These are phyloP conservation scores for Rhizopus delemar DNA, from an alignment of 371 early-diverging fungal genomes.

Conservation along the genomic window DNA sequence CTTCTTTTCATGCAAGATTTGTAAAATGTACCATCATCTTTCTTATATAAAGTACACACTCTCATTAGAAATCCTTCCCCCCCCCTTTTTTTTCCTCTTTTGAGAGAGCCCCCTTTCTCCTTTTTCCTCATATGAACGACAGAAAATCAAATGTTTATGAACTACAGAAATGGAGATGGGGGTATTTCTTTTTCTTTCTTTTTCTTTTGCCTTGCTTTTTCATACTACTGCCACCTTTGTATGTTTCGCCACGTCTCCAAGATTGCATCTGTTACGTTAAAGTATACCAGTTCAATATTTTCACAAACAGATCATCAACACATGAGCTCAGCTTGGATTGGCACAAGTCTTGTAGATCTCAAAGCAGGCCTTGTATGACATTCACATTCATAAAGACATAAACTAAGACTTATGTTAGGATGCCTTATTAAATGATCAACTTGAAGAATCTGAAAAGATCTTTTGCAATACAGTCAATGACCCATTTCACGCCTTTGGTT, in stretches of 20 bases:
- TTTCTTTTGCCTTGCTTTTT: no score
- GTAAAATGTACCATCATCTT: background rate
- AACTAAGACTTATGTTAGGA: slow-evolving; percentile 17
- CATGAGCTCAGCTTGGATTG: background rate
- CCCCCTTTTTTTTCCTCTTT: slow-evolving; percentile 10
- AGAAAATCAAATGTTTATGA: background rate
- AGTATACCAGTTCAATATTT: slow-evolving; percentile 17
- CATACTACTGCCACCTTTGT: background rate
- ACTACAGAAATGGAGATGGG: no score
- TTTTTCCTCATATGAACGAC: background rate
- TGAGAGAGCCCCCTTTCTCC: background rate
- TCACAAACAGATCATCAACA: background rate
- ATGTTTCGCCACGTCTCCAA: slow-evolving; percentile 33
- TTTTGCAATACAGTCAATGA: slow-evolving; percentile 18
- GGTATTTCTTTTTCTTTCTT: no score
- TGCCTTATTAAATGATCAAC: slow-evolving; percentile 30
- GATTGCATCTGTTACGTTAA: slow-evolving; percentile 18
- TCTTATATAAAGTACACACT: background rate
- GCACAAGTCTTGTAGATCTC: slow-evolving; percentile 18
- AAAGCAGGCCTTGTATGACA: slow-evolving; percentile 19
- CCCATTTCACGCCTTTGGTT: slow-evolving; percentile 37
- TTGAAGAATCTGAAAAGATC: slow-evolving; percentile 23
- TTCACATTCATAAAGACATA: background rate
- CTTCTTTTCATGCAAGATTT: background rate
- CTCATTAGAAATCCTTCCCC: background rate